These are phyloP conservation scores for Annulohypoxylon moriforme DNA, from an alignment of 495 filamentous ascomycete species.

Conservation along the genomic window DNA sequence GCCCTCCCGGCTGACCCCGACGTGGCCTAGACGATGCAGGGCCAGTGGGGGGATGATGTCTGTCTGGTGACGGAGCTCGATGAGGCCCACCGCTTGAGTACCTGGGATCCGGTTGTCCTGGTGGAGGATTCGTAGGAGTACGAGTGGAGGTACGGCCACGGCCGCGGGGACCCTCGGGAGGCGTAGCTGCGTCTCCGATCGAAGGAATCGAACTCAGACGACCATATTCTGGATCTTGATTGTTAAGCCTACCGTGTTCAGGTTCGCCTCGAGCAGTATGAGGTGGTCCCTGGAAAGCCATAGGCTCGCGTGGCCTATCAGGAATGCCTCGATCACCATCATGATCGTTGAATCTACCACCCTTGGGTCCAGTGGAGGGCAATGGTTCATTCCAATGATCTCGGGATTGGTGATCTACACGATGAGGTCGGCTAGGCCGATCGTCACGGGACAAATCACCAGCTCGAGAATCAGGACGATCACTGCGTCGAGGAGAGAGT, in stretches of 20 bases:
- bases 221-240: constrained; percentile 71
- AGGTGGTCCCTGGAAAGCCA: constrained; percentile 48
- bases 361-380: constrained; percentile 36
- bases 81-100: constrained; percentile 50
- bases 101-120: constrained; percentile 52
- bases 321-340: constrained; percentile 50
- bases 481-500: constrained; percentile 63
- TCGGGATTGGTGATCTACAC: constrained; percentile 54
- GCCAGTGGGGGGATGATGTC: constrained; percentile 60
- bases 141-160: constrained; percentile 57
- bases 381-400: constrained; percentile 52
- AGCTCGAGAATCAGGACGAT: constrained; percentile 51
- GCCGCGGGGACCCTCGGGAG: constrained; percentile 78
- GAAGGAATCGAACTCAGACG: constrained; percentile 67
- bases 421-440: constrained; percentile 53
- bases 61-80: constrained; percentile 57
- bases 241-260: constrained; percentile 67
- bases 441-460: constrained; percentile 60
- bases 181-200: constrained; percentile 61
- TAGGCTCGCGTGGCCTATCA: constrained; percentile 51
- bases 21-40: constrained; percentile 58
- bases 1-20: constrained; percentile 50
- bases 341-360: constrained; percentile 47
- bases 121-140: constrained; percentile 47
- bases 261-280: constrained; percentile 55